Conservation (phyloP, 2,329 filamentous ascomycete species). For the Trichoderma hamatum region DNA sequence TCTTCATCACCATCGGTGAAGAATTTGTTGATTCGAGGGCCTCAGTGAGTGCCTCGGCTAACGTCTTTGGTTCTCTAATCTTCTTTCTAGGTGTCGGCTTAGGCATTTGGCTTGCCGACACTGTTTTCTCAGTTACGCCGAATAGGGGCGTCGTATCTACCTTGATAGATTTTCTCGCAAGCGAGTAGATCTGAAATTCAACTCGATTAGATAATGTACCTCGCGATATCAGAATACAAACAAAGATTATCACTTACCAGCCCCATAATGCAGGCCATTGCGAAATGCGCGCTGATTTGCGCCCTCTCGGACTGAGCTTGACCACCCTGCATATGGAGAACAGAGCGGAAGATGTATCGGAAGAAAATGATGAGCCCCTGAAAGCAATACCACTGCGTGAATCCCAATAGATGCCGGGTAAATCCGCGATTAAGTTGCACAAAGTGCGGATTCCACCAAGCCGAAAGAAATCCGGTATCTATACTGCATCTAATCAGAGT, state of each 20-base stretch:
- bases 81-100: constrained; percentile 32
- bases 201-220: constrained; percentile 31
- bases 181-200: constrained; percentile 46
- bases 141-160: constrained; percentile 63
- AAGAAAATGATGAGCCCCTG: constrained; percentile 62
- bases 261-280: constrained; percentile 55
- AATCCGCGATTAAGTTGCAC: constrained; percentile 63
- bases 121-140: constrained; percentile 32
- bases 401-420: constrained; percentile 60
- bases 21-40: constrained; percentile 37
- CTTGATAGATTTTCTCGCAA: constrained; percentile 51
- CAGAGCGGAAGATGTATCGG: constrained; percentile 53
- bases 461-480: constrained; percentile 52
- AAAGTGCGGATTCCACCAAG: constrained; percentile 72
- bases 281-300: constrained; percentile 56
- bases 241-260: constrained; percentile 48
- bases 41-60: constrained; percentile 47
- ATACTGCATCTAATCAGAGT: constrained; percentile 53
- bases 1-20: constrained; percentile 26
- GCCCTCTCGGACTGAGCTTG: constrained; percentile 45
- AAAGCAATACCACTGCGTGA: constrained; percentile 67
- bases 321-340: constrained; percentile 46
- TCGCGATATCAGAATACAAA: neutral
- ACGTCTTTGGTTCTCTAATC: constrained; percentile 44
- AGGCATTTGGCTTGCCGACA: constrained; percentile 35